These are phyloP conservation scores for Ceratobasidium sp. DNA, from an alignment of 1,284 basidiomycete species.

Conservation along the genomic window DNA sequence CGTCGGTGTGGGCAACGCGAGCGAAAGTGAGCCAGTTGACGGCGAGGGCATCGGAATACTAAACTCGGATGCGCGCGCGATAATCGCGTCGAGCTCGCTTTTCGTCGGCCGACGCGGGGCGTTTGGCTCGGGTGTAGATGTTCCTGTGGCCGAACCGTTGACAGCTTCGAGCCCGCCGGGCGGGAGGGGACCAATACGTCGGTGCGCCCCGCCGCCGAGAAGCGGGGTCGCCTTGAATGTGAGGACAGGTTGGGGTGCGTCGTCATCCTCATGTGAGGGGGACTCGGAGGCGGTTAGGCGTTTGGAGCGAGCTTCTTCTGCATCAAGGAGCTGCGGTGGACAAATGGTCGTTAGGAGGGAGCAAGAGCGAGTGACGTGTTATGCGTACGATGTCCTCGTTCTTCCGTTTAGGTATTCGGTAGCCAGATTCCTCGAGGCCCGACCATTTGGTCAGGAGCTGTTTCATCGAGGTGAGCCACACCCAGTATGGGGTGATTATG, in stretches of 20 bases:
- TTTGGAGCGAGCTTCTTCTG: constrained; percentile 37
- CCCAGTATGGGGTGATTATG: background rate
- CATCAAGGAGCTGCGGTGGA: constrained; percentile 30
- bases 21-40: background rate
- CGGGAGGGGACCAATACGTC: constrained; percentile 45
- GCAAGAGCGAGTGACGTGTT: too few relatives aligned
- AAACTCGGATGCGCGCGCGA: constrained; percentile 48
- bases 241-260: constrained; percentile 42
- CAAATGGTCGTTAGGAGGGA: background rate
- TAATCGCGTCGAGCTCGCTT: constrained; percentile 53
- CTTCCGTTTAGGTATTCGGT: constrained; percentile 82
- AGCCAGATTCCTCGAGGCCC: constrained; percentile 68
- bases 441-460: constrained; percentile 79
- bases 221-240: constrained; percentile 39
- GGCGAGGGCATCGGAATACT: constrained; percentile 46
- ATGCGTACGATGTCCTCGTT: constrained; percentile 45
- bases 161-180: constrained; percentile 21
- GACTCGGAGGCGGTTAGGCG: constrained; percentile 21
- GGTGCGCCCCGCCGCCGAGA: constrained; percentile 34
- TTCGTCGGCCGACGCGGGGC: constrained; percentile 44
- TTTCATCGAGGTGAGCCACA: constrained; percentile 6
- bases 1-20: constrained; percentile 26
- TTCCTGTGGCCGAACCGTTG: constrained; percentile 18
- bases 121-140: constrained; percentile 32
- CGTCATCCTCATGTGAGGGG: constrained; percentile 47